Percentiles rank a stretch among this genome's conserved stretches.
phyloP scores from a whole-genome alignment of 352 stramenopile genomes.

The Pythium myriotylum region DNA sequence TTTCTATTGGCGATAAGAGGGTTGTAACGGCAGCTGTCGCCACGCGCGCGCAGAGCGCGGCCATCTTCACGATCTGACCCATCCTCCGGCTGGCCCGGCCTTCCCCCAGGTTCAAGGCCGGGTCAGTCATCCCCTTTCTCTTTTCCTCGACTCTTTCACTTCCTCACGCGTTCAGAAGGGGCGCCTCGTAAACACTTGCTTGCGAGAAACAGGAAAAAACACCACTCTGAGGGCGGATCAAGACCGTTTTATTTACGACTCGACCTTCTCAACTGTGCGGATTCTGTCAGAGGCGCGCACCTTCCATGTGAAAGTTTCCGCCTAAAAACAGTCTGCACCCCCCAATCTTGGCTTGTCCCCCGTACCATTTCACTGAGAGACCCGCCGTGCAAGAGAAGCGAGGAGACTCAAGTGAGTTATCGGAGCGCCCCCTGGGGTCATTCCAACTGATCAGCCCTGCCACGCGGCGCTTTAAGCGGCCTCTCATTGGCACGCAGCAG shows the following conservation, averaged over 20 bases:
- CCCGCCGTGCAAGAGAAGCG: not conserved
- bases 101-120: slow-evolving; percentile 8
- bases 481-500: not conserved
- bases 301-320: slow-evolving; percentile 23
- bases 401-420: too few species aligned
- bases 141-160: slow-evolving; percentile 10
- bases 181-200: slow-evolving; percentile 19
- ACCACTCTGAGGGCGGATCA: slow-evolving; percentile 15
- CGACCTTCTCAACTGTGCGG: slow-evolving; percentile 20
- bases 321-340: slow-evolving; percentile 1
- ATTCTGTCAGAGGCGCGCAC: slow-evolving; percentile 28
- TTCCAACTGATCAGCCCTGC: too few species aligned
- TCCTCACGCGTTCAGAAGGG: slow-evolving; percentile 17
- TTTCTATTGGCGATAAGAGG: not conserved
- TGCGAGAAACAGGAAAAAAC: slow-evolving; percentile 14
- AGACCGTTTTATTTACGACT: slow-evolving; percentile 25
- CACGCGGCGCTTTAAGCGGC: not conserved
- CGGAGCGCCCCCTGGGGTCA: too few species aligned
- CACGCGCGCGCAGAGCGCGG: not conserved
- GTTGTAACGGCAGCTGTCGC: not conserved
- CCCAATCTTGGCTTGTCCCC: slow-evolving; percentile 12
- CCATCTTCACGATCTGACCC: not conserved
- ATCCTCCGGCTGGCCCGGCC: not conserved
- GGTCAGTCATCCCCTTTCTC: slow-evolving; percentile 27
- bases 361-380: slow-evolving; percentile 24